Evolutionary conservation across 345 rosid species (phyloP), one percentile per base, ranked within the genome.

Genomic region (Salix purpurea): DNA sequence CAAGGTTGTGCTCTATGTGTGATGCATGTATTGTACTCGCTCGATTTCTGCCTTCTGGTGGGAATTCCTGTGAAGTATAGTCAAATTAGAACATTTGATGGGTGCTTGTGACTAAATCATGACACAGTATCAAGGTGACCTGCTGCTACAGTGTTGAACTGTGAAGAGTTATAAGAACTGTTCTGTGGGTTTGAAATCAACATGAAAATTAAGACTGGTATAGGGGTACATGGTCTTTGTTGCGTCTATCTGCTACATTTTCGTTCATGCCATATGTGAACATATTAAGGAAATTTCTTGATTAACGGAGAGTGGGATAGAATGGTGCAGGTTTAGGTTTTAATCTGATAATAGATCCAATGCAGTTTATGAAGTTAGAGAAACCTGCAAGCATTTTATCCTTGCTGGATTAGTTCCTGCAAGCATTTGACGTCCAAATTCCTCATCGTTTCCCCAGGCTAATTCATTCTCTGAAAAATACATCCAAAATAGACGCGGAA

Each of bases 361-460:
- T 42, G 60, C 2, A 69, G 69, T 54, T n/a, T 21, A 16, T 78
- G 28, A 34, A 67, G 66, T 26, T 66, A 26, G 56, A 16, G 46
- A 66, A 69, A 88, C 94, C 91, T 76, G 74, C 69, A 92, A 87
- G 32, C 83, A 69, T 44, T 82, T 82, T 81, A 94, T 88, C 74
- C 90, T 74, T 62, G 91, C 68, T 30, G 98, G 97, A 84, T 94
- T 92, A 16, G 83, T 80, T 69, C 98, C 98, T 18, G 98, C 98
- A 13, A 92, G 78, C 98, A 92, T 92, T 79, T 94, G 97, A 28
- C 84, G 82, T 0, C 87, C 95, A 69, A 94, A 94, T 81, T 90
- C 98, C 75, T 79, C 86, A 21, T 94, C 98, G 0, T 90, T 83
- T 71, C 79, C 87, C 98, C 98, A 91, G 67, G 94, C 92, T 10